Evolutionary conservation across 179 eudicot species (phyloP).

Genomic region (Heliamphora pulchella): DNA sequence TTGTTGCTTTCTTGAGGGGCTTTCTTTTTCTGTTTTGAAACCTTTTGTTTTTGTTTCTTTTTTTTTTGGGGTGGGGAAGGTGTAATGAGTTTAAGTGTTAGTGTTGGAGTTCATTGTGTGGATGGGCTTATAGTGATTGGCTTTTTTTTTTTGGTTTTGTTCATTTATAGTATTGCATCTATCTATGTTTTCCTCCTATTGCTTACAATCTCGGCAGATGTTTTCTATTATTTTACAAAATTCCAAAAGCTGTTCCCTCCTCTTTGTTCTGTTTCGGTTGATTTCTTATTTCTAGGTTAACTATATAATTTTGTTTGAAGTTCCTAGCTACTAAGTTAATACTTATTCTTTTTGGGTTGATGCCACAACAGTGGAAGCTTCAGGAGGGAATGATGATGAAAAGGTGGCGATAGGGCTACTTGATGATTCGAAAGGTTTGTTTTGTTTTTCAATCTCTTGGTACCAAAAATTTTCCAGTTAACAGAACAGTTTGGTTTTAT

Average conservation of each 20-base stretch:
- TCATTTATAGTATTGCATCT: not conserved
- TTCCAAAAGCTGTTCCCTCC: not conserved
- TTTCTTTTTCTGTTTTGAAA: too few species aligned
- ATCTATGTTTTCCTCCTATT: not conserved
- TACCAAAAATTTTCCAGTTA: not conserved
- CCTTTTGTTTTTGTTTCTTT: not conserved
- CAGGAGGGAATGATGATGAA: slow-evolving; percentile 47
- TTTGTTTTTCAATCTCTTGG: not conserved
- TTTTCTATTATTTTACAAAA: too few species aligned
- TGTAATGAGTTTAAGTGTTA: not conserved
- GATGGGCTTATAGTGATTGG: not conserved
- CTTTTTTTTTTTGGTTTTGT: not conserved
- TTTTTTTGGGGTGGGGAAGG: not conserved
- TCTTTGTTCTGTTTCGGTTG: not conserved
- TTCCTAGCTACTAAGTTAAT: not conserved
- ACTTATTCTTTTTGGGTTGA: slow-evolving; percentile 5
- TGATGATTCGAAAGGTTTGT: slow-evolving; percentile 70
- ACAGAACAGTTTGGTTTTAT: not conserved
- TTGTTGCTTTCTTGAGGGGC: not conserved
- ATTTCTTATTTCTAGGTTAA: not conserved
- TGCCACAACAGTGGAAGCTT: slow-evolving; percentile 27
- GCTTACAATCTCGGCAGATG: not conserved
- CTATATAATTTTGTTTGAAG: not conserved
- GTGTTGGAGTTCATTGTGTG: not conserved
- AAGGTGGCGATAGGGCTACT: slow-evolving; percentile 42